These are phyloP conservation scores for Trichosporon faecale DNA, from an alignment of 1,284 basidiomycete genomes.

Conservation along the genomic window DNA sequence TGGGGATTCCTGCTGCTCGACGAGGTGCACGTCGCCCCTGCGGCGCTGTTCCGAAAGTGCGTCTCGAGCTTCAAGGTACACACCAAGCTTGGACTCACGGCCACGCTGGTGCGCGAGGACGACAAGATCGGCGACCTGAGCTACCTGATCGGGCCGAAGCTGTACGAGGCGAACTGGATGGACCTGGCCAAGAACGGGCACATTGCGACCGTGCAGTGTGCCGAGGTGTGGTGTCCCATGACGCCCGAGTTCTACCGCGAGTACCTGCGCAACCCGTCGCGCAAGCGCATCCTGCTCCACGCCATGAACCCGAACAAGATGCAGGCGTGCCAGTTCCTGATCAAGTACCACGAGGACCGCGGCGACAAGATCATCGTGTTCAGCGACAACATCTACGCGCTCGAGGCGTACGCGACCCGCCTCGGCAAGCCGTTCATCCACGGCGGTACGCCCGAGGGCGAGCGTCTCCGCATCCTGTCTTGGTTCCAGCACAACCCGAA, in stretches of 20 bases:
- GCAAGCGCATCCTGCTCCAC: conserved; percentile 93
- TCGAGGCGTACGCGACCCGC: conserved; percentile 95
- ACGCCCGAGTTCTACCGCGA: conserved; percentile 99
- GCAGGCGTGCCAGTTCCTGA: conserved; percentile 97
- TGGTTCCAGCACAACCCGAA: conserved; percentile 94
- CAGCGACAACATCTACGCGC: conserved; percentile 94
- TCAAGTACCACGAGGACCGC: conserved; percentile 95
- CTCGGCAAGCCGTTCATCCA: conserved; percentile 94
- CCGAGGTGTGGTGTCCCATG: conserved; percentile 99
- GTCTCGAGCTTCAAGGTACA: conserved; percentile 97
- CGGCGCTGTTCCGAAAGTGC: conserved; percentile 92
- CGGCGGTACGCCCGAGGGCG: conserved; percentile 91
- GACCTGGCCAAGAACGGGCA: conserved; percentile 98
- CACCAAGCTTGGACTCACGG: conserved; percentile 80
- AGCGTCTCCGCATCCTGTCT: conserved; percentile 90
- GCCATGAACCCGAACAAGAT: conserved; percentile 99
- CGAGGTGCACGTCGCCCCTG: conserved; percentile 96
- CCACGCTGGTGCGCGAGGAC: conserved; percentile 96
- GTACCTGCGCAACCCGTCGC: conserved; percentile 72
- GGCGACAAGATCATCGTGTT: conserved; percentile 99
- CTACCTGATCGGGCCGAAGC: conserved; percentile 98
- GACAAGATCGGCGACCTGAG: conserved; percentile 99
- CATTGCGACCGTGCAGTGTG: conserved; percentile 99
- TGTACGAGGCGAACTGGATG: conserved; percentile 99
- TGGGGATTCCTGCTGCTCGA: conserved; percentile 95